Evolutionary conservation across 2,329 filamentous ascomycete genomes (phyloP).

Genomic region (Paraphaeosphaeria sporulosa): DNA sequence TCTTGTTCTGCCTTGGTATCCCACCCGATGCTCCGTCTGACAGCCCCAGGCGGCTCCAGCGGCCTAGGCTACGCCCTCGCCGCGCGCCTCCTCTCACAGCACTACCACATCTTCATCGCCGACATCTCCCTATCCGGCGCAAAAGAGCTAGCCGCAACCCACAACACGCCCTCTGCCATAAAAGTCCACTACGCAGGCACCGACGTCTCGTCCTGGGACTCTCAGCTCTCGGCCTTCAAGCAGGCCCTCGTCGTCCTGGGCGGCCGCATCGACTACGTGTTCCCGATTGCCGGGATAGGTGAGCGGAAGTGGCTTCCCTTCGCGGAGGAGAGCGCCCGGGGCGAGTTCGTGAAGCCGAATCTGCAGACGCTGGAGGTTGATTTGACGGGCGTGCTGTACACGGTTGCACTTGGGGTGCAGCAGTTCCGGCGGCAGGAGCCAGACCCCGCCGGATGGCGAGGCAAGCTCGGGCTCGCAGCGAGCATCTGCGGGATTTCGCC

Average conservation of each 20-base stretch:
- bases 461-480: constrained; percentile 48
- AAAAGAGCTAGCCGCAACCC: constrained; percentile 28
- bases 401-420: constrained; percentile 52
- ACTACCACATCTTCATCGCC: constrained; percentile 60
- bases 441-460: constrained; percentile 42
- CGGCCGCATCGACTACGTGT: constrained; percentile 51
- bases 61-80: constrained; percentile 47
- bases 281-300: constrained; percentile 52
- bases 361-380: constrained; percentile 51
- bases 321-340: constrained; percentile 21
- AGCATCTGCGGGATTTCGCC: constrained; percentile 55
- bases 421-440: constrained; percentile 53
- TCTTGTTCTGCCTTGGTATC: no score
- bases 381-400: constrained; percentile 54
- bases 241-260: constrained; percentile 43
- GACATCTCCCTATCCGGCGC: constrained; percentile 43
- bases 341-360: constrained; percentile 49
- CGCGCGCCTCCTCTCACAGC: constrained; percentile 35
- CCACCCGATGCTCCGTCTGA: background rate
- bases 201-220: constrained; percentile 48
- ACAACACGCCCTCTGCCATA: constrained; percentile 20
- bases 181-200: constrained; percentile 34
- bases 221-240: constrained; percentile 48
- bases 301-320: constrained; percentile 48
- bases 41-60: constrained; percentile 30